Evolutionary conservation across 768 basidiomycete species (phyloP), one percentile per base, ranked within the genome.

Genomic region (Chiua virens): DNA sequence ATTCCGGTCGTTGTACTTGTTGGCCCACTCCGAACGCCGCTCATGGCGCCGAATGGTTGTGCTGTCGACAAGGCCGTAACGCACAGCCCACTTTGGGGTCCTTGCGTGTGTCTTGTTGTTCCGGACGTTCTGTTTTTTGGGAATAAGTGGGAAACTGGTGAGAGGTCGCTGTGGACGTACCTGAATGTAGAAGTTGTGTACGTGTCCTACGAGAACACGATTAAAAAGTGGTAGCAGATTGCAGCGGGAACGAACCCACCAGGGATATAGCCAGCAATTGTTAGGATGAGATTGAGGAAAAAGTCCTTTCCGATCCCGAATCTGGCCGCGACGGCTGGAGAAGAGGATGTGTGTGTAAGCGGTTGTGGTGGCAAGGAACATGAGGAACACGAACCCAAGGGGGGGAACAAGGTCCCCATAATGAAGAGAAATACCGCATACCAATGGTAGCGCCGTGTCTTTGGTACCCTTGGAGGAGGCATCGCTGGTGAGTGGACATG

Each of bases 71-170:
- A 98, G 87, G 35, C 95, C 95, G 68, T 92, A 92, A 56, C 87
- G 81, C 70, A 89, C 77, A 0, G 87, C 87, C 95, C 95, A 98
- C 71, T 97, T 95, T 18, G 95, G 95, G n/a, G 95, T 97, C 39
- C 95, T 85, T 14, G 79, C 77, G 65, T 89, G 81, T 60, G 83
- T 95, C 77, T 95, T 92, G 77, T 98, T 98, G 74, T 97, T 98
- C 50, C 95, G 79, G 57, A 98, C 85, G 71, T 97, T 97, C 86
- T 98, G 66, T 20, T 47, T 7, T 34, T 18, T 10, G 51, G 34
- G 34, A 59, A 41, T 42, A 55, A 25, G 49, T 57, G 17, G 52
- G 41, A 38, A 45, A 42, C 36, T 8, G 45, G 42, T 35, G 42
- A 8, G 25, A 30, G 41, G 53, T 49, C 15, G 23, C 4, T 15